Conservation (phyloP, 179 eudicot genomes). For the Patellifolia procumbens region DNA sequence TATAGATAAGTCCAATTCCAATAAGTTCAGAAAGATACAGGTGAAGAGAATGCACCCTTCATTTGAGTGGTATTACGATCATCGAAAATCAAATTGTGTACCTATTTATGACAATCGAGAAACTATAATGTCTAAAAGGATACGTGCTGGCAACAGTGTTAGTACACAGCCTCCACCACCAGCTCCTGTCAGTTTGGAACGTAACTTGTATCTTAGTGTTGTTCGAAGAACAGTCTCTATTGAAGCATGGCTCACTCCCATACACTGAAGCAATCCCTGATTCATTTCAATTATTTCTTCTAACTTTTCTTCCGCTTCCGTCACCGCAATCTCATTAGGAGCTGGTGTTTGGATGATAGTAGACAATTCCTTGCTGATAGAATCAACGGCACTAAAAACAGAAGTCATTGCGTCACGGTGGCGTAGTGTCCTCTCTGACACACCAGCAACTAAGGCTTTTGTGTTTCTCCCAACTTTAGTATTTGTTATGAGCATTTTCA, state of each 20-base stretch:
- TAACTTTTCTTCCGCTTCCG: constrained; percentile 74
- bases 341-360: constrained; percentile 61
- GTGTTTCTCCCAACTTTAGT: constrained; percentile 95
- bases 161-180: constrained; percentile 99
- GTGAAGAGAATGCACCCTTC: no score
- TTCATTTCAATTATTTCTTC: constrained; percentile 94
- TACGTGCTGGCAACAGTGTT: constrained; percentile 83
- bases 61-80: background rate
- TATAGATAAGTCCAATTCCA: no score
- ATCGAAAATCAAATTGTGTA: background rate
- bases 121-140: constrained; percentile 43
- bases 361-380: constrained; percentile 81
- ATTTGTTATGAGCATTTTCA: constrained; percentile 91
- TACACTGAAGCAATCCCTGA: constrained; percentile 93
- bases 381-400: constrained; percentile 87
- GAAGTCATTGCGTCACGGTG: constrained; percentile 78
- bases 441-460: constrained; percentile 87
- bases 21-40: no score
- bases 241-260: constrained; percentile 97
- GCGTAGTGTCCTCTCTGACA: constrained; percentile 71
- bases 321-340: constrained; percentile 48
- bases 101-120: background rate
- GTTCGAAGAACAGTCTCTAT: constrained; percentile 84
- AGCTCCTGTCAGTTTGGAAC: constrained; percentile 94
- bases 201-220: constrained; percentile 73